Evolutionary conservation across 805 yeast genomes (phyloP).

Genomic region (Kregervanrija delftensis): DNA sequence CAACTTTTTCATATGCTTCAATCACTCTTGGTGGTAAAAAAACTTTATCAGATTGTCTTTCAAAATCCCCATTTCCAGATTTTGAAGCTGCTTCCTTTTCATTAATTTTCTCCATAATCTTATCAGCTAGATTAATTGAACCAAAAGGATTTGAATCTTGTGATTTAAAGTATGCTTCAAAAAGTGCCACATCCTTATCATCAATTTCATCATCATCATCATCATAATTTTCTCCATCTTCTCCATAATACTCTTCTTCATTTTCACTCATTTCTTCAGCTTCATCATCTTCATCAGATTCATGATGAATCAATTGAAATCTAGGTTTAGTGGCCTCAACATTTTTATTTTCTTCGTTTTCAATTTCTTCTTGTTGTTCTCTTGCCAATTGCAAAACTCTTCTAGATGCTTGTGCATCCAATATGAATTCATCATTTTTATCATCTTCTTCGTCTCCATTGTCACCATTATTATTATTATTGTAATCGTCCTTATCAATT

Average conservation of each 20-base stretch:
- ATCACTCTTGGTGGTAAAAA: slow-evolving; percentile 93
- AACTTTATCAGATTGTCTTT: slow-evolving; percentile 61
- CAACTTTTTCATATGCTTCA: slow-evolving; percentile 89
- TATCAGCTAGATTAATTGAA: slow-evolving; percentile 77
- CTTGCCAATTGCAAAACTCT: slow-evolving; percentile 83
- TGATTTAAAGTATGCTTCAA: slow-evolving; percentile 62
- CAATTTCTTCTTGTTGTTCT: slow-evolving; percentile 89
- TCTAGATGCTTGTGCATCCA: slow-evolving; percentile 79
- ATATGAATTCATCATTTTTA: slow-evolving; percentile 50
- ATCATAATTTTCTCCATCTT: slow-evolving; percentile 33
- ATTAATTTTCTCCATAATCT: slow-evolving; percentile 82
- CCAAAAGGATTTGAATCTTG: slow-evolving; percentile 27
- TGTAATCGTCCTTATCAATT: neutral
- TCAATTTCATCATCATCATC: slow-evolving; percentile 60
- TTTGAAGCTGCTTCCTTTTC: slow-evolving; percentile 41
- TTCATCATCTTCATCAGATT: slow-evolving; percentile 28
- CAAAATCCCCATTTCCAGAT: slow-evolving; percentile 17
- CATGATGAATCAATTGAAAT: slow-evolving; percentile 27
- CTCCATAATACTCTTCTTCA: slow-evolving; percentile 26
- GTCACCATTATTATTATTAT: slow-evolving; percentile 16
- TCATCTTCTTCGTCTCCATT: slow-evolving; percentile 35
- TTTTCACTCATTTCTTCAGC: slow-evolving; percentile 17
- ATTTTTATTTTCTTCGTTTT: slow-evolving; percentile 48
- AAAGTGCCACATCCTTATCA: slow-evolving; percentile 77
- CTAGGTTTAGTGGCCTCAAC: slow-evolving; percentile 21